A percentile compares a stretch with the other conserved stretches of the same genome.
phyloP scores from a whole-genome alignment of 2,329 filamentous ascomycete genomes.

The Aspergillus novofumigatus region DNA sequence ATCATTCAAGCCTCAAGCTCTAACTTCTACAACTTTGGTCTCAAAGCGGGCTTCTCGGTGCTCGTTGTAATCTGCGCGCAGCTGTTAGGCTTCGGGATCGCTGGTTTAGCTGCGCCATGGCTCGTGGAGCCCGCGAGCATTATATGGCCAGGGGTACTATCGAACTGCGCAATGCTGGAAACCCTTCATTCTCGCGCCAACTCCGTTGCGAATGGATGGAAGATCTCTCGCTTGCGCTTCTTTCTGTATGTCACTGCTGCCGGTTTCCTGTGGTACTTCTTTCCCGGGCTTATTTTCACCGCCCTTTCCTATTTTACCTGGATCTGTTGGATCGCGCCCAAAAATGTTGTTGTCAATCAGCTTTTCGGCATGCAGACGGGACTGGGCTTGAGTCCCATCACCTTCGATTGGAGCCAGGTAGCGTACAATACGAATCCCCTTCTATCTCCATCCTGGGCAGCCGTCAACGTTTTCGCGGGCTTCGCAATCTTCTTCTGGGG shows the following conservation, averaged over 20 bases:
- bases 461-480: constrained; percentile 29
- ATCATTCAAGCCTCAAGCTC: constrained; percentile 41
- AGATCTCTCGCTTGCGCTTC: constrained; percentile 35
- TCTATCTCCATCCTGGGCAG: constrained; percentile 27
- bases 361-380: constrained; percentile 40
- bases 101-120: constrained; percentile 35
- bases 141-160: constrained; percentile 39
- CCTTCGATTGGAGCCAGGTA: constrained; percentile 33
- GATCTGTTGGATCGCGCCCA: constrained; percentile 48
- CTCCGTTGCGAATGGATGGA: constrained; percentile 35
- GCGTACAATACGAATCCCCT: constrained; percentile 34
- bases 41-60: constrained; percentile 37
- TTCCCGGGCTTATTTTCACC: constrained; percentile 50
- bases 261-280: constrained; percentile 47
- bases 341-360: constrained; percentile 46
- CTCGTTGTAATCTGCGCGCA: constrained; percentile 38
- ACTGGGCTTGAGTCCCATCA: constrained; percentile 27
- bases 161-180: constrained; percentile 37
- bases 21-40: constrained; percentile 39
- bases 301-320: constrained; percentile 47
- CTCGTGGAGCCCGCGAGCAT: constrained; percentile 37
- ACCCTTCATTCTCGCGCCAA: constrained; percentile 38
- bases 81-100: constrained; percentile 38
- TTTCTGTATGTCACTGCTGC: constrained; percentile 30
- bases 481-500: constrained; percentile 25